Evolutionary conservation across 2,329 filamentous ascomycete genomes (phyloP).

Genomic region (Zopfia rhizophila): DNA sequence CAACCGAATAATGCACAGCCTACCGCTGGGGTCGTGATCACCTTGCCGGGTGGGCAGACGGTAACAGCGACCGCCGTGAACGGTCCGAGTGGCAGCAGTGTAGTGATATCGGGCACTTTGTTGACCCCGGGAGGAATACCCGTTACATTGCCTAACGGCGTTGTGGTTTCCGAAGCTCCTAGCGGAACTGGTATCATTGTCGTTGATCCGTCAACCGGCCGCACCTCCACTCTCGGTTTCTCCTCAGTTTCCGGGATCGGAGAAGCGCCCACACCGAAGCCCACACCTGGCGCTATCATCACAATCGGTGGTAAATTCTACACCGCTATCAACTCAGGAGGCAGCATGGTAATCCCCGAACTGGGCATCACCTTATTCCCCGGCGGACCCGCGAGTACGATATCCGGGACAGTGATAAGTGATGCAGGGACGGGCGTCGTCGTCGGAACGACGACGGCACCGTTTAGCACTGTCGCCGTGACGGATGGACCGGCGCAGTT

Average conservation of each 20-base stretch:
- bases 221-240: conserved; percentile 19
- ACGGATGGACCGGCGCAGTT: background rate
- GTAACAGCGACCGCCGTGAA: conserved; percentile 23
- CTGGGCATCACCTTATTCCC: conserved; percentile 22
- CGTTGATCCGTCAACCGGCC: conserved; percentile 17
- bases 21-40: conserved; percentile 20
- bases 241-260: conserved; percentile 4
- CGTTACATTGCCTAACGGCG: conserved; percentile 22
- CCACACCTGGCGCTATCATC: conserved; percentile 15
- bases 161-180: conserved; percentile 23
- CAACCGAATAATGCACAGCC: conserved; percentile 13
- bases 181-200: conserved; percentile 20
- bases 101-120: conserved; percentile 17
- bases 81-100: conserved; percentile 10
- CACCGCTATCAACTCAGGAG: conserved; percentile 16
- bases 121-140: conserved; percentile 19
- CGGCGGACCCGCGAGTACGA: conserved; percentile 17
- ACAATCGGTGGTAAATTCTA: conserved; percentile 23
- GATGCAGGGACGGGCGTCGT: conserved; percentile 28
- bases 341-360: conserved; percentile 21
- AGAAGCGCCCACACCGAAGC: conserved; percentile 2
- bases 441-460: conserved; percentile 19
- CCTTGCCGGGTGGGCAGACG: conserved; percentile 18
- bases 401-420: conserved; percentile 24
- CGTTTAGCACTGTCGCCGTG: conserved; percentile 10